Evolutionary conservation across 495 filamentous ascomycete species (phyloP).

Genomic region (Hypoxylon fragiforme): DNA sequence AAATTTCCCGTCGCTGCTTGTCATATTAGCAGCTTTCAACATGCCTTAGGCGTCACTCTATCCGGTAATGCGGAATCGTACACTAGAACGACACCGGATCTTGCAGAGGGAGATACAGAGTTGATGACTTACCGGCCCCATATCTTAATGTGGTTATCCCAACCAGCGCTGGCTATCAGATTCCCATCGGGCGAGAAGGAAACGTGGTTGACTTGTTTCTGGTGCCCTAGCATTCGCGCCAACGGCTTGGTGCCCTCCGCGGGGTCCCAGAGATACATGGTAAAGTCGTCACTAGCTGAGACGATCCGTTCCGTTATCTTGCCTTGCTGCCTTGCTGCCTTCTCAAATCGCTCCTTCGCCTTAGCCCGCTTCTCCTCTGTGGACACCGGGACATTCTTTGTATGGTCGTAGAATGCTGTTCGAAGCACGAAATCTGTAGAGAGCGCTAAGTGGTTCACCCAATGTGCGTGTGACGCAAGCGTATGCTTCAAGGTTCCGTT

Average conservation of each 20-base stretch:
- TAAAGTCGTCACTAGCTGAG: conserved; percentile 92
- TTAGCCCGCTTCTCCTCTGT: conserved; percentile 72
- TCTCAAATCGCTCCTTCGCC: conserved; percentile 82
- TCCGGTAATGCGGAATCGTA: not conserved
- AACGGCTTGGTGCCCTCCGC: conserved; percentile 76
- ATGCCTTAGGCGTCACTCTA: not conserved
- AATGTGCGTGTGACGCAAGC: conserved; percentile 83
- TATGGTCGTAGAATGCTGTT: conserved; percentile 87
- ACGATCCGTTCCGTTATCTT: conserved; percentile 84
- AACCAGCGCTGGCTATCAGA: conserved; percentile 82
- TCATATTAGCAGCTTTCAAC: conserved; percentile 16
- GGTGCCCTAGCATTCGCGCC: conserved; percentile 86
- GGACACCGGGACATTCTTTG: conserved; percentile 62
- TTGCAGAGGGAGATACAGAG: not conserved
- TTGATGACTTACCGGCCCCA: conserved; percentile 67
- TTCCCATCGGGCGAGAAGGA: conserved; percentile 88
- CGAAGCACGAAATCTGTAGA: conserved; percentile 92
- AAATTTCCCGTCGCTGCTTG: conserved; percentile 68
- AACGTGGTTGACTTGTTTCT: conserved; percentile 95
- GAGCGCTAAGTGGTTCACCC: conserved; percentile 94
- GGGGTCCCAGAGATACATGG: conserved; percentile 96
- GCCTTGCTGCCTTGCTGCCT: conserved; percentile 78
- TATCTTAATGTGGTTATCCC: conserved; percentile 90
- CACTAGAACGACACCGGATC: not conserved
- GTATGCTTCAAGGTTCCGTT: conserved; percentile 79